Percentiles rank a stretch among this genome's conserved stretches.
These are phyloP conservation scores for Gossypium lobatum DNA, from an alignment of 441 rosid genomes.

Conservation along the genomic window DNA sequence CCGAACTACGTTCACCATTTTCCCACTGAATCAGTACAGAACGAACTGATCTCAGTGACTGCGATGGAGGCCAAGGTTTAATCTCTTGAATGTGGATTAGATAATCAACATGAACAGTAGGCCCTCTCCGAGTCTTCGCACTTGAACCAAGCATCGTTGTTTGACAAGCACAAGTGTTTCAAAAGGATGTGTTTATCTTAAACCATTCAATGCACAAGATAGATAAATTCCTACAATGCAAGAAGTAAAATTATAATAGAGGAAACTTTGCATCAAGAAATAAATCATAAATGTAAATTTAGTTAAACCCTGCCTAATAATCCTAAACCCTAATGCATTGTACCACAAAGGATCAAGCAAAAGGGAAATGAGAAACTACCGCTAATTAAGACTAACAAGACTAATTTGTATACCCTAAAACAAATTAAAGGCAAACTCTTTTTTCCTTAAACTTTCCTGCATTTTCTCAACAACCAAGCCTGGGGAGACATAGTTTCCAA, in stretches of 20 bases:
- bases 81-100: slow-evolving; percentile 69
- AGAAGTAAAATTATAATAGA: not conserved
- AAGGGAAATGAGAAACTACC: not conserved
- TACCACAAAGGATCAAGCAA: not conserved
- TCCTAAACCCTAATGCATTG: not conserved
- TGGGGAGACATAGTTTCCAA: not conserved
- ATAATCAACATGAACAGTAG: slow-evolving; percentile 54
- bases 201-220: slow-evolving; percentile 7
- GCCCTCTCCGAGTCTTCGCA: slow-evolving; percentile 55
- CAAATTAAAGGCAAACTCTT: not conserved
- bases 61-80: slow-evolving; percentile 99
- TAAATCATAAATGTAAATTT: not conserved
- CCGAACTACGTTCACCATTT: slow-evolving; percentile 66
- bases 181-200: slow-evolving; percentile 6
- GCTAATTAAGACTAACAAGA: not conserved
- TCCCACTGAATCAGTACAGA: slow-evolving; percentile 90
- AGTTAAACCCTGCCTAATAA: not conserved
- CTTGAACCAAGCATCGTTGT: slow-evolving; percentile 62
- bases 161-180: slow-evolving; percentile 13
- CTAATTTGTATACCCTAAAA: not conserved
- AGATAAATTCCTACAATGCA: slow-evolving; percentile 15
- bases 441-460: slow-evolving; percentile 3
- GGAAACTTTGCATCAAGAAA: not conserved
- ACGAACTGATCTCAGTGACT: slow-evolving; percentile 76
- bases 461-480: slow-evolving; percentile 14